These are phyloP conservation scores for Ophiognomonia clavigignenti-juglandacearum DNA, from an alignment of 2,329 filamentous ascomycete species.

Conservation along the genomic window DNA sequence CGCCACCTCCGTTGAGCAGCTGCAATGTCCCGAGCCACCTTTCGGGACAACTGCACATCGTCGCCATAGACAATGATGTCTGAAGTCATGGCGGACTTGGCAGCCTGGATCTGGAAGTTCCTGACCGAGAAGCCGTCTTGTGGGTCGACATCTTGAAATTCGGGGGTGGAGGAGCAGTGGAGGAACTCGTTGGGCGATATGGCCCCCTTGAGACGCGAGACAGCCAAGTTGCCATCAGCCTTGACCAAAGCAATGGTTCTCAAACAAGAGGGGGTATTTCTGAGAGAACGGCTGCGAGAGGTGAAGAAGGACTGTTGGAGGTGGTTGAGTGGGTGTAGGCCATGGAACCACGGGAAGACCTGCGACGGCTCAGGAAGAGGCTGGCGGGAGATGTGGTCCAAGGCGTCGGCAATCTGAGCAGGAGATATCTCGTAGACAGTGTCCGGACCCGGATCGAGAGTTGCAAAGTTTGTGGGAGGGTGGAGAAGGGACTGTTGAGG, in stretches of 20 bases:
- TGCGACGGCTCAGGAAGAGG: slow-evolving; percentile 78
- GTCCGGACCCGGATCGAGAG: slow-evolving; percentile 46
- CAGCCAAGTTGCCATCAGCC: slow-evolving; percentile 72
- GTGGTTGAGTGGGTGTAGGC: slow-evolving; percentile 81
- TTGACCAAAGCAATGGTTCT: slow-evolving; percentile 84
- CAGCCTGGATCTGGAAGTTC: slow-evolving; percentile 94
- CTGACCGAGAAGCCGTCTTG: slow-evolving; percentile 88
- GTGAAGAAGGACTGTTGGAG: slow-evolving; percentile 88
- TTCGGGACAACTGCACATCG: slow-evolving; percentile 54
- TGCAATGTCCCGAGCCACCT: slow-evolving; percentile 65
- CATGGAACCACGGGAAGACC: slow-evolving; percentile 96
- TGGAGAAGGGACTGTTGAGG: slow-evolving; percentile 66
- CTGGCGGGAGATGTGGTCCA: slow-evolving; percentile 73
- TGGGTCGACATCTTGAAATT: slow-evolving; percentile 82
- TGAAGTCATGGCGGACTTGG: slow-evolving; percentile 80
- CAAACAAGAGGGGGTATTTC: slow-evolving; percentile 70
- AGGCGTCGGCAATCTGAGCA: slow-evolving; percentile 61
- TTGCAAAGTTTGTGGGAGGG: slow-evolving; percentile 62
- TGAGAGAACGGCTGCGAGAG: slow-evolving; percentile 64
- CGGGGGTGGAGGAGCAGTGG: slow-evolving; percentile 38
- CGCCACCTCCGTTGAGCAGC: slow-evolving; percentile 74
- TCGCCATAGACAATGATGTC: slow-evolving; percentile 93
- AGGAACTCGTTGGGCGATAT: slow-evolving; percentile 79
- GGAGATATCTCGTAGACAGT: slow-evolving; percentile 70
- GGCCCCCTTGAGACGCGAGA: slow-evolving; percentile 78